These are phyloP conservation scores for Persicaria maculosa DNA, from an alignment of 148 eudicot species.

Conservation along the genomic window DNA sequence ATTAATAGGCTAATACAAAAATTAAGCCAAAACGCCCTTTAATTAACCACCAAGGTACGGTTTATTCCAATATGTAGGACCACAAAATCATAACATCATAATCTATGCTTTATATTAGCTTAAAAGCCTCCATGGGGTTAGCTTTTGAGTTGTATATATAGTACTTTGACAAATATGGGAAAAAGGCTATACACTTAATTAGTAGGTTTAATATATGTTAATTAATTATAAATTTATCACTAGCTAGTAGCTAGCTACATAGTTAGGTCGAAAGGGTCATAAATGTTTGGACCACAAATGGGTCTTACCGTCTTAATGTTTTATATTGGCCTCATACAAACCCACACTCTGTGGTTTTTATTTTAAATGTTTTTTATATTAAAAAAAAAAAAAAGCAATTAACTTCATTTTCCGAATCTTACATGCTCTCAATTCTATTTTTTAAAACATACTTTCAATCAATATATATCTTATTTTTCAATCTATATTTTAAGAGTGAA, in stretches of 20 bases:
- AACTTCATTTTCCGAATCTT: too few relatives aligned
- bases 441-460: too few relatives aligned
- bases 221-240: neutral
- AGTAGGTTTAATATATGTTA: neutral
- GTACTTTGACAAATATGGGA: neutral
- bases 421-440: too few relatives aligned
- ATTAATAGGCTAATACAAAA: slow-evolving; percentile 4
- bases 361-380: too few relatives aligned
- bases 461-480: too few relatives aligned
- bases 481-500: too few relatives aligned
- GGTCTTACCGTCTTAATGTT: neutral
- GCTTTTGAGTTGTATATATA: slow-evolving; percentile 11
- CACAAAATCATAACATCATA: slow-evolving; percentile 4
- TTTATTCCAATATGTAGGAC: neutral
- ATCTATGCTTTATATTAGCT: slow-evolving; percentile 4
- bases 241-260: slow-evolving; percentile 1
- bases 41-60: slow-evolving; percentile 1
- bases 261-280: neutral
- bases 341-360: too few relatives aligned
- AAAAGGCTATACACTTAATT: slow-evolving; percentile 4
- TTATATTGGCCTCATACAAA: too few relatives aligned
- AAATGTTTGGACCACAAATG: slow-evolving; percentile 9
- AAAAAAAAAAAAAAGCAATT: too few relatives aligned
- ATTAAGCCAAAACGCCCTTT: slow-evolving; percentile 4
- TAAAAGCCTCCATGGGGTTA: neutral